A percentile compares a stretch with the other conserved stretches of the same genome.
phyloP scores from a whole-genome alignment of 2,329 filamentous ascomycete genomes.

The Microascus cirrosus region DNA sequence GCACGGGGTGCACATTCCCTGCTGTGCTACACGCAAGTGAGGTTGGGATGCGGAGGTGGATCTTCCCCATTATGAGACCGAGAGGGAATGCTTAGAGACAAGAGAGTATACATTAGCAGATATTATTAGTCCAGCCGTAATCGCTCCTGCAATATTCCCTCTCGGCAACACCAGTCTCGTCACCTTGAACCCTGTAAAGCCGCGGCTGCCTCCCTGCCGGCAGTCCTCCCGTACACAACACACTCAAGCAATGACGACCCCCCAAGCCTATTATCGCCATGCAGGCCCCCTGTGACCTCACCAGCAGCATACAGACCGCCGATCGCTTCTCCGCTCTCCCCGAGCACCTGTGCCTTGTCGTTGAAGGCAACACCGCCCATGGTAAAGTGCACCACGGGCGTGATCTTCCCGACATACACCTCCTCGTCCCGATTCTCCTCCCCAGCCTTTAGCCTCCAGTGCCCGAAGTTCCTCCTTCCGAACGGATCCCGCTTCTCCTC shows the following conservation, averaged over 20 bases:
- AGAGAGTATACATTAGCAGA: too few relatives aligned
- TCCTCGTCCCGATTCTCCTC: conserved; percentile 36
- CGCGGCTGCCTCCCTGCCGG: conserved; percentile 34
- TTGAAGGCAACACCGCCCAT: conserved; percentile 55
- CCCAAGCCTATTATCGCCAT: conserved; percentile 51
- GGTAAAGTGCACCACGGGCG: conserved; percentile 54
- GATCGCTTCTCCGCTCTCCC: conserved; percentile 28
- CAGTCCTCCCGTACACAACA: conserved; percentile 50
- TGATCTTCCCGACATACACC: conserved; percentile 47
- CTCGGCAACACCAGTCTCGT: background rate
- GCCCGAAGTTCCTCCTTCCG: conserved; percentile 38
- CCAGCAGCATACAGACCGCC: conserved; percentile 50
- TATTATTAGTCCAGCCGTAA: background rate
- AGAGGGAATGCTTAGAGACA: too few relatives aligned
- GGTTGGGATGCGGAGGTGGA: too few relatives aligned
- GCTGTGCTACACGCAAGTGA: too few relatives aligned
- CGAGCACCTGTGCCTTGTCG: conserved; percentile 37
- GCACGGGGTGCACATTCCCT: too few relatives aligned
- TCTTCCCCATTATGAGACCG: too few relatives aligned
- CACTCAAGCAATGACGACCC: conserved; percentile 53
- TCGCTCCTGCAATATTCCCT: background rate
- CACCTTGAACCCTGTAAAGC: background rate
- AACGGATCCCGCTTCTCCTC: conserved; percentile 28
- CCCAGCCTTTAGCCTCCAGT: conserved; percentile 35
- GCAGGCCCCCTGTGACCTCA: conserved; percentile 53